Conservation (phyloP, 441 rosid genomes). For the Hypseocharis bilobata region DNA sequence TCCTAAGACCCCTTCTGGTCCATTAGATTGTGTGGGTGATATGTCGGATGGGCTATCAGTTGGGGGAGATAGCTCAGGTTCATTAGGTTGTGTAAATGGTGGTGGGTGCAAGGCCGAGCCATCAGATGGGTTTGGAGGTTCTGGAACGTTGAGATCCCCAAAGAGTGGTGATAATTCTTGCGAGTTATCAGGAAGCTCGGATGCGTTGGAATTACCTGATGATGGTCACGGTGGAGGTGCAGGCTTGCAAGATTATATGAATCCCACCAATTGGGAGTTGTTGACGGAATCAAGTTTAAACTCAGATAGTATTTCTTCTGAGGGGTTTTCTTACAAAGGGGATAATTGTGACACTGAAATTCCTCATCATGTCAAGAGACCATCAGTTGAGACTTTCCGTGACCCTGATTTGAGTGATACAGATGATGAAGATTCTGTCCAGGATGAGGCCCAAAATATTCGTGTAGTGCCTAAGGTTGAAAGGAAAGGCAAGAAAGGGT, state of each 20-base stretch:
- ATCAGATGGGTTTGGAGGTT: conserved; percentile 16
- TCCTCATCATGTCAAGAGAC: conserved; percentile 35
- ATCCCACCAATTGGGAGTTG: conserved; percentile 26
- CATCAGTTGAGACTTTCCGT: conserved; percentile 50
- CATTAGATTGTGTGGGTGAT: not conserved
- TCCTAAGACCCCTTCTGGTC: conserved; percentile 7
- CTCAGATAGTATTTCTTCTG: conserved; percentile 31
- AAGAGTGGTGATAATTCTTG: conserved; percentile 16
- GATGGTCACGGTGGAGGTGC: conserved; percentile 5
- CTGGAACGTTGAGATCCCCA: conserved; percentile 12
- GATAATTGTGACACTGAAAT: conserved; percentile 28
- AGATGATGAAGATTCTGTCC: conserved; percentile 28
- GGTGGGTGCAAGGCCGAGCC: not conserved
- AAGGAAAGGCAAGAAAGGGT: conserved; percentile 58
- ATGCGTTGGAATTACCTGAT: conserved; percentile 13
- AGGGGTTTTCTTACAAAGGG: conserved; percentile 31
- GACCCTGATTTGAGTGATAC: conserved; percentile 37
- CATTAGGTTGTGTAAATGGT: conserved; percentile 11
- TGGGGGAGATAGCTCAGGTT: conserved; percentile 23
- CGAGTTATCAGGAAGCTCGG: conserved; percentile 19
- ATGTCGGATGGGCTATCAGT: conserved; percentile 24
- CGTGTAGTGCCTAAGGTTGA: conserved; percentile 28
- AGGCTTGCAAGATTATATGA: conserved; percentile 27
- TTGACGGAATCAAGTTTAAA: conserved; percentile 21
- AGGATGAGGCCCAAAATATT: conserved; percentile 24